These are phyloP conservation scores for Rhazya stricta DNA, from an alignment of 257 asterid genomes.

Conservation along the genomic window DNA sequence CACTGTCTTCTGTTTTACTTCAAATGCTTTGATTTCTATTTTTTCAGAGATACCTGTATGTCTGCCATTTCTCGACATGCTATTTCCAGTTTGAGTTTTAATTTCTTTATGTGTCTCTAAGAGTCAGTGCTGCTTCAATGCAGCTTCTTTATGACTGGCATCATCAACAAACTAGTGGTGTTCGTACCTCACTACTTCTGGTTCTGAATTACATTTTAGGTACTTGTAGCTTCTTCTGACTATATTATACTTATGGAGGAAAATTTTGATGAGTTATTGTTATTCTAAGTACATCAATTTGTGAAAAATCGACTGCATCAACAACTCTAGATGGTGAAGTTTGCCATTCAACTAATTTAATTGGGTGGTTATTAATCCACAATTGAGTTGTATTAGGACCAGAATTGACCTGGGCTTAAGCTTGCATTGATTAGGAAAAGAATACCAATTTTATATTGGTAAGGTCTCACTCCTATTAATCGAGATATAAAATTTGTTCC, in stretches of 20 bases:
- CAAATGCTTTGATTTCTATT: constrained; percentile 67
- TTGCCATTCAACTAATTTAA: background rate
- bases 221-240: constrained; percentile 23
- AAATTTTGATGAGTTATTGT: background rate
- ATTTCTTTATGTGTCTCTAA: constrained; percentile 9
- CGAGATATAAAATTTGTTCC: background rate
- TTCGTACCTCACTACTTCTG: constrained; percentile 57
- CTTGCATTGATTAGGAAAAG: background rate
- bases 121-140: constrained; percentile 19
- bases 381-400: background rate
- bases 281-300: background rate
- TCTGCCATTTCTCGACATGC: background rate
- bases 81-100: constrained; percentile 6
- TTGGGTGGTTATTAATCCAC: background rate
- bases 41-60: constrained; percentile 77
- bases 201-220: constrained; percentile 76
- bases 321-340: background rate
- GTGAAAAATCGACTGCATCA: background rate
- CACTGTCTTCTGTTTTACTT: constrained; percentile 73
- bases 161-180: constrained; percentile 34
- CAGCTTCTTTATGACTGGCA: constrained; percentile 82
- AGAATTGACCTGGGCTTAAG: background rate
- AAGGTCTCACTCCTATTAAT: background rate
- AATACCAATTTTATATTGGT: no score
- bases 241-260: background rate